Conservation (phyloP, 495 filamentous ascomycete genomes). For the Penicillium cinerascens region DNA sequence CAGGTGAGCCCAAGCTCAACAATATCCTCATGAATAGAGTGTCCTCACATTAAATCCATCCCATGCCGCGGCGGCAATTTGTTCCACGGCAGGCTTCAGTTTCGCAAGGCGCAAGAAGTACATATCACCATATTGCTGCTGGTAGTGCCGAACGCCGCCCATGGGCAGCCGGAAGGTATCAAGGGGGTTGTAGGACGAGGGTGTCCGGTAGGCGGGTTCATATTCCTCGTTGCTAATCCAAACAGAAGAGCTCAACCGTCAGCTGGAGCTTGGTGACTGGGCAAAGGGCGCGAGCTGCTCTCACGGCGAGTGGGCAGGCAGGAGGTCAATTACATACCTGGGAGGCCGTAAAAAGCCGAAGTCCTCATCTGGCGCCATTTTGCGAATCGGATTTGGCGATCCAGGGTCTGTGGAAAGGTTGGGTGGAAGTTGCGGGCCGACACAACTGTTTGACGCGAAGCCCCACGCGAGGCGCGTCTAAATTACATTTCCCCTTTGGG, state of each 20-base stretch:
- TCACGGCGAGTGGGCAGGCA: background rate
- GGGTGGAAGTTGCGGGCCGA: constrained; percentile 8
- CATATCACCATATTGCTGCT: constrained; percentile 95
- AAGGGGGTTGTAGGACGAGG: constrained; percentile 71
- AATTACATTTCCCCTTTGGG: constrained; percentile 30
- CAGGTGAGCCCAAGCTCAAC: background rate
- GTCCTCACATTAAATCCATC: constrained; percentile 57
- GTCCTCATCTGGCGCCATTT: constrained; percentile 29
- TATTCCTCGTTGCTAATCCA: constrained; percentile 39
- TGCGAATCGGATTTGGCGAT: constrained; percentile 5
- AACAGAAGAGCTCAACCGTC: constrained; percentile 10
- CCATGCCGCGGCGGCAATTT: constrained; percentile 72
- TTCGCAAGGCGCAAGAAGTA: constrained; percentile 90
- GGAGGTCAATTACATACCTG: constrained; percentile 23
- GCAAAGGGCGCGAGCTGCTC: background rate
- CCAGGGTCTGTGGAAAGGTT: background rate
- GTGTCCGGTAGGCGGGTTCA: constrained; percentile 39
- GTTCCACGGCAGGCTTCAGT: constrained; percentile 80
- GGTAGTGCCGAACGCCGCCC: constrained; percentile 68
- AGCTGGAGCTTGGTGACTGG: constrained; percentile 7
- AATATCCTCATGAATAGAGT: background rate
- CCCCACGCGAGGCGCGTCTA: constrained; percentile 26
- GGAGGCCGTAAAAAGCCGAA: constrained; percentile 37
- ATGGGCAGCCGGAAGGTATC: constrained; percentile 68
- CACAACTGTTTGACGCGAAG: constrained; percentile 16